Percentiles rank a stretch among this genome's conserved stretches.
Conservation (phyloP, 2,329 filamentous ascomycete genomes). For the Cytospora piceae region DNA sequence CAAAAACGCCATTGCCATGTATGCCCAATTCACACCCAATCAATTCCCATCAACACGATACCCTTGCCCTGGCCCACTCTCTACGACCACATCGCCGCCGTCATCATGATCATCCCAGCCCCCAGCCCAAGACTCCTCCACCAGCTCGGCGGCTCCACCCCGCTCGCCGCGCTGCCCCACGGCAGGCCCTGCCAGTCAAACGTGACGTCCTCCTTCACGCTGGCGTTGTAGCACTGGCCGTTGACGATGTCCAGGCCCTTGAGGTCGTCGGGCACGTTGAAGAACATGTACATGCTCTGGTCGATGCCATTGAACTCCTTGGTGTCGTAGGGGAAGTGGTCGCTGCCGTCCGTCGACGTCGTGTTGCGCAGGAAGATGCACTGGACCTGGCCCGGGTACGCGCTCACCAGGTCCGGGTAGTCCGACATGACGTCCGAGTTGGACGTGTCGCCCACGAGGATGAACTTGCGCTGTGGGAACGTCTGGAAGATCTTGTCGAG, state of each 20-base stretch:
- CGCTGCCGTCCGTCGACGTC: slow-evolving; percentile 59
- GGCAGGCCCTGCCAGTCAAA: slow-evolving; percentile 67
- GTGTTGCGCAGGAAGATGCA: slow-evolving; percentile 76
- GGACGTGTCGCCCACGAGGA: slow-evolving; percentile 75
- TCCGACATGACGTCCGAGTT: slow-evolving; percentile 77
- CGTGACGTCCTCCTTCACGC: slow-evolving; percentile 71
- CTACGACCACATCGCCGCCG: slow-evolving; percentile 28
- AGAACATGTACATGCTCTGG: slow-evolving; percentile 77
- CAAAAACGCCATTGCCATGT: slow-evolving; percentile 2
- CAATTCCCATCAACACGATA: too few relatives aligned
- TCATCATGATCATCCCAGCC: slow-evolving; percentile 30
- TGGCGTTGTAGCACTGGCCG: slow-evolving; percentile 69
- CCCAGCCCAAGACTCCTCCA: slow-evolving; percentile 27
- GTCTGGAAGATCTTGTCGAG: slow-evolving; percentile 75
- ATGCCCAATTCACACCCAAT: background rate
- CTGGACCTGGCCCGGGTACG: slow-evolving; percentile 72
- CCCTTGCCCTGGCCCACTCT: background rate
- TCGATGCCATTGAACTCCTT: slow-evolving; percentile 69
- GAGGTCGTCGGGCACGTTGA: slow-evolving; percentile 72
- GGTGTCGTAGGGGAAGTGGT: slow-evolving; percentile 78
- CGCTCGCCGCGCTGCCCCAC: slow-evolving; percentile 42
- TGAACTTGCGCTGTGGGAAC: slow-evolving; percentile 74
- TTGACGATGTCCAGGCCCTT: slow-evolving; percentile 66
- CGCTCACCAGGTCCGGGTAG: slow-evolving; percentile 62
- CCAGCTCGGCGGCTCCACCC: slow-evolving; percentile 32